These are phyloP conservation scores for Phytophthora aleatoria DNA, from an alignment of 352 stramenopile genomes.

Conservation along the genomic window DNA sequence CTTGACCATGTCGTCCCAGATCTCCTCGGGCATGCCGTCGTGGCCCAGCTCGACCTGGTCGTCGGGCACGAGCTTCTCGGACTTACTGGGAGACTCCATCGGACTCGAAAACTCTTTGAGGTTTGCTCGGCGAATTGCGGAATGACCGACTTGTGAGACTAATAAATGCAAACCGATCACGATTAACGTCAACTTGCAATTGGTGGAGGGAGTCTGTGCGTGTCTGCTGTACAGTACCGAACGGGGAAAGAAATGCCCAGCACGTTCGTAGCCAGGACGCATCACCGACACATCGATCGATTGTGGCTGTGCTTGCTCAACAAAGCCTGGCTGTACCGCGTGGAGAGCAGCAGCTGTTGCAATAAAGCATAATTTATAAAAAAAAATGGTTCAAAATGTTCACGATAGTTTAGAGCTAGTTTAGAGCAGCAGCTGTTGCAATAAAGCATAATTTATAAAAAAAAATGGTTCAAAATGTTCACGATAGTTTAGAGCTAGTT, in stretches of 20 bases:
- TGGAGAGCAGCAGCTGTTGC: slow-evolving; percentile 14
- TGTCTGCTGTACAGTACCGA: slow-evolving; percentile 7
- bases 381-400: background rate
- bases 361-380: background rate
- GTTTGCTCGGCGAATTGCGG: slow-evolving; percentile 23
- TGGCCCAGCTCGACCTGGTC: slow-evolving; percentile 18
- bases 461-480: too few relatives aligned
- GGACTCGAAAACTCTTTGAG: background rate
- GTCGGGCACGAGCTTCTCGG: slow-evolving; percentile 47
- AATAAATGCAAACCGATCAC: slow-evolving; percentile 18
- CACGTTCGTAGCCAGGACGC: slow-evolving; percentile 13
- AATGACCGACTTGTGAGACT: slow-evolving; percentile 21
- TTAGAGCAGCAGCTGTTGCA: slow-evolving; percentile 13
- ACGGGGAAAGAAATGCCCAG: slow-evolving; percentile 24
- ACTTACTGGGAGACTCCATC: slow-evolving; percentile 41
- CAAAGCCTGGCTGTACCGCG: slow-evolving; percentile 7
- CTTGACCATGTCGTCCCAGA: slow-evolving; percentile 62
- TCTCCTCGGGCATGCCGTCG: slow-evolving; percentile 59
- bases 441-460: too few relatives aligned
- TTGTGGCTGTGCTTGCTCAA: slow-evolving; percentile 6
- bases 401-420: slow-evolving; percentile 1
- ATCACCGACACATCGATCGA: slow-evolving; percentile 23
- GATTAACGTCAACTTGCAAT: slow-evolving; percentile 27
- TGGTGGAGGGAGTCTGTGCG: slow-evolving; percentile 16
- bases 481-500: too few relatives aligned